Conservation (phyloP, 306 rosid species). For the Parietaria judaica region DNA sequence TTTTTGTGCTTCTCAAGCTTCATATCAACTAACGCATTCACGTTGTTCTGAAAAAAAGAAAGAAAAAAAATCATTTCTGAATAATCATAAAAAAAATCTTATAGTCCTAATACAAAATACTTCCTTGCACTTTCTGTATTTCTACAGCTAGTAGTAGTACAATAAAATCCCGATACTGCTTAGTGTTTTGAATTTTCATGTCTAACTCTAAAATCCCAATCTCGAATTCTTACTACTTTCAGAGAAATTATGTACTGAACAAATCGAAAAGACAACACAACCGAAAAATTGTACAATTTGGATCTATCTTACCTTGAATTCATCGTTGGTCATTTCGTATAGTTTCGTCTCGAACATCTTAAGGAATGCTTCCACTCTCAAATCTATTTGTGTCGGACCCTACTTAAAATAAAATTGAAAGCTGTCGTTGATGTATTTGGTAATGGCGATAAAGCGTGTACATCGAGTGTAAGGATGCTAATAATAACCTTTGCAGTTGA, state of each 20-base stretch:
- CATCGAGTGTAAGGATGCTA: conserved; percentile 8
- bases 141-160: too few species aligned
- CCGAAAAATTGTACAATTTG: not conserved
- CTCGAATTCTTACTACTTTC: too few species aligned
- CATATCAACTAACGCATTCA: conserved; percentile 78
- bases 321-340: conserved; percentile 65
- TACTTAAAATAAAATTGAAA: conserved; percentile 21
- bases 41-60: conserved; percentile 63
- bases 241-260: too few species aligned
- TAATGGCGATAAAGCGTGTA: conserved; percentile 6
- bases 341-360: conserved; percentile 65
- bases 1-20: conserved; percentile 91
- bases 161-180: too few species aligned
- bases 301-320: conserved; percentile 63
- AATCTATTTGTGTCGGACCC: conserved; percentile 71
- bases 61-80: conserved; percentile 21
- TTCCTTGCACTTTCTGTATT: too few species aligned
- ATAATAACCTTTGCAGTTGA: conserved; percentile 73
- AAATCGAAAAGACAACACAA: too few species aligned
- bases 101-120: too few species aligned
- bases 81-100: too few species aligned
- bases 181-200: too few species aligned
- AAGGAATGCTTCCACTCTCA: conserved; percentile 81
- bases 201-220: too few species aligned
- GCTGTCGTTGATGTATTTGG: conserved; percentile 12